These are phyloP conservation scores for Colletotrichum abscissum DNA, from an alignment of 2,329 filamentous ascomycete species.

Conservation along the genomic window DNA sequence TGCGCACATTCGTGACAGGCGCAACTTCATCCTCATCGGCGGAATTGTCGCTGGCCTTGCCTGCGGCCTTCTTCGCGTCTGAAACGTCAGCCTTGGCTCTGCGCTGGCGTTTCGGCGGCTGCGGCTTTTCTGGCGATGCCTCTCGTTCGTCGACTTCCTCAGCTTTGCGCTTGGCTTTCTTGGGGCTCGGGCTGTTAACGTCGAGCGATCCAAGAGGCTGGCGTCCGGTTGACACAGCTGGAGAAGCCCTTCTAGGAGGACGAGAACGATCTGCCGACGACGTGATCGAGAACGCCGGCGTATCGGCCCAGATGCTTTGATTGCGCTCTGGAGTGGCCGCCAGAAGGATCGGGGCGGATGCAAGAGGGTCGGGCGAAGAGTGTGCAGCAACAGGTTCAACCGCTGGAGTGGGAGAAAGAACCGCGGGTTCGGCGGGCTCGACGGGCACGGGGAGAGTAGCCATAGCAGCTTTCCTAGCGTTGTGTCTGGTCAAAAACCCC, in stretches of 20 bases:
- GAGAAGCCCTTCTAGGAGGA: not conserved
- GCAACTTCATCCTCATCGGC: not conserved
- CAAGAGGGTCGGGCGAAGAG: not conserved
- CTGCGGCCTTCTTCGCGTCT: not conserved
- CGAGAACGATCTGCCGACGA: slow-evolving; percentile 8
- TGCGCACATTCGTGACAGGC: slow-evolving; percentile 11
- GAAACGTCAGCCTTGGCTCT: slow-evolving; percentile 39
- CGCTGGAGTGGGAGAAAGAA: not conserved
- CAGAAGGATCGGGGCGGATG: slow-evolving; percentile 8
- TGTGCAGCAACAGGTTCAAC: too few species aligned
- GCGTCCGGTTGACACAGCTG: slow-evolving; percentile 6
- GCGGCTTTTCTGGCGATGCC: slow-evolving; percentile 24
- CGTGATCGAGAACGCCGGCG: not conserved
- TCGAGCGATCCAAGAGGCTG: slow-evolving; percentile 48
- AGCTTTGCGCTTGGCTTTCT: slow-evolving; percentile 50
- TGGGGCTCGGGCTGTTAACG: slow-evolving; percentile 51
- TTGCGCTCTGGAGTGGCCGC: slow-evolving; percentile 21
- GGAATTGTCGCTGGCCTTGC: not conserved
- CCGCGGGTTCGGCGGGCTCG: not conserved
- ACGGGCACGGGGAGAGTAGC: slow-evolving; percentile 40
- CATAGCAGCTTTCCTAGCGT: slow-evolving; percentile 47
- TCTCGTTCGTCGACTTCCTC: slow-evolving; percentile 37
- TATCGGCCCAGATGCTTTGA: slow-evolving; percentile 17
- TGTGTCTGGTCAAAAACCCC: slow-evolving; percentile 22
- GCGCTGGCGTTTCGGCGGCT: slow-evolving; percentile 36